Evolutionary conservation across 495 filamentous ascomycete genomes (phyloP).

Genomic region (Penicillium angulare): DNA sequence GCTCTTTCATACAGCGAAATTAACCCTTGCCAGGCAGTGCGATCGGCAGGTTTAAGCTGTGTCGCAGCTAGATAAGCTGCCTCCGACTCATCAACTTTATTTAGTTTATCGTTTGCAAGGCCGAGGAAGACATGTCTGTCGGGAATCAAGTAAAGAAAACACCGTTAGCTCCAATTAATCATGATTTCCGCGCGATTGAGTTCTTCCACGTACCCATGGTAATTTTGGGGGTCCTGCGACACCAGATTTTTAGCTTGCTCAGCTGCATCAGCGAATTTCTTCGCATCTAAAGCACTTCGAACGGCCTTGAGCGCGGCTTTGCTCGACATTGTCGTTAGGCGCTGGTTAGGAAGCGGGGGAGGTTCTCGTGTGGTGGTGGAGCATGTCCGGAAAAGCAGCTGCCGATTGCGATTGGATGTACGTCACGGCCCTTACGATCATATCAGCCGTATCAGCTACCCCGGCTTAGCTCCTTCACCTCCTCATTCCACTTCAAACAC

Average conservation of each 20-base stretch:
- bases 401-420: too few species aligned
- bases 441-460: background rate
- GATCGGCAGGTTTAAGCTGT: constrained; percentile 57
- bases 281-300: constrained; percentile 71
- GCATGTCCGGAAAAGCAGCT: background rate
- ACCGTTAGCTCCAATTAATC: constrained; percentile 8
- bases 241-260: constrained; percentile 65
- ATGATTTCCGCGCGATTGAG: background rate
- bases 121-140: constrained; percentile 76
- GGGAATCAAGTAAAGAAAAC: constrained; percentile 7
- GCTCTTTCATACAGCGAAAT: constrained; percentile 81
- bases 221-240: constrained; percentile 71
- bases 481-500: background rate
- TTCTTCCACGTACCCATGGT: constrained; percentile 63
- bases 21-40: constrained; percentile 87
- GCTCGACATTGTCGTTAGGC: constrained; percentile 45
- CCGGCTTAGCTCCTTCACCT: constrained; percentile 1
- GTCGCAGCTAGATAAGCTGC: constrained; percentile 73
- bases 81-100: constrained; percentile 67
- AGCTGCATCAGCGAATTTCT: constrained; percentile 74
- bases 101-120: constrained; percentile 73
- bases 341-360: constrained; percentile 17
- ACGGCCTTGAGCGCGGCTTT: constrained; percentile 85
- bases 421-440: too few species aligned
- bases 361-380: constrained; percentile 21